These are phyloP conservation scores for Clarkia xantiana DNA, from an alignment of 345 rosid species.

Conservation along the genomic window DNA sequence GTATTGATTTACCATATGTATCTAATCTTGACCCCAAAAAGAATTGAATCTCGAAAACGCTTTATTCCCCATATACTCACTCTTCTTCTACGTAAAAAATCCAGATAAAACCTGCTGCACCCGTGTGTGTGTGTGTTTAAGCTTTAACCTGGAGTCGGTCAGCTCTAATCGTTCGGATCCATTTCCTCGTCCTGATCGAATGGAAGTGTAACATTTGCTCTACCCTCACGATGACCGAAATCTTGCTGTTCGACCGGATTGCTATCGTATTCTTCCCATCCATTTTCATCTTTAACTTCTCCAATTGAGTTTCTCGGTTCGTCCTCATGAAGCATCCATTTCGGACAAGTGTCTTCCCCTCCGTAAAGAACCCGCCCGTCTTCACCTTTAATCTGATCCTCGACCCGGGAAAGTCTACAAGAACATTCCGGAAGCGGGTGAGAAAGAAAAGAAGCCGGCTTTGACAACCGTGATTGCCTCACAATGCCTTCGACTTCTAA, in stretches of 20 bases:
- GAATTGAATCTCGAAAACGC: no score
- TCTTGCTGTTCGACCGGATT: slow-evolving; percentile 44
- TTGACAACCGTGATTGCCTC: slow-evolving; percentile 50
- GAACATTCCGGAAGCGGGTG: slow-evolving; percentile 98
- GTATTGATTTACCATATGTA: no score
- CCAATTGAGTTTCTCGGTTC: background rate
- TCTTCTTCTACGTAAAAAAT: background rate
- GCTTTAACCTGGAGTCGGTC: no score
- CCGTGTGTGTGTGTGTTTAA: no score
- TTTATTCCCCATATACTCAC: no score
- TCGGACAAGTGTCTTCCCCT: slow-evolving; percentile 84
- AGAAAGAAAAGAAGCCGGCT: slow-evolving; percentile 58
- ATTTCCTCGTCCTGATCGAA: slow-evolving; percentile 79
- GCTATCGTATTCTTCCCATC: slow-evolving; percentile 40
- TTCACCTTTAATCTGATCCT: slow-evolving; percentile 20
- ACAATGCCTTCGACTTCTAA: slow-evolving; percentile 59
- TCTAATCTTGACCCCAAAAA: no score
- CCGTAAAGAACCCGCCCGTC: slow-evolving; percentile 27
- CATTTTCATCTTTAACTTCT: slow-evolving; percentile 14
- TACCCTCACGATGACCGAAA: slow-evolving; percentile 27
- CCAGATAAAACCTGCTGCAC: background rate
- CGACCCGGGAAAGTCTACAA: slow-evolving; percentile 40
- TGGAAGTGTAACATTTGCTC: slow-evolving; percentile 28
- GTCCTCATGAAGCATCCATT: slow-evolving; percentile 50
- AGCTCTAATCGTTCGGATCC: slow-evolving; percentile 79